Evolutionary conservation across 2,329 filamentous ascomycete species (phyloP), one percentile per base, ranked within the genome.

Genomic region (Alternaria metachromatica): DNA sequence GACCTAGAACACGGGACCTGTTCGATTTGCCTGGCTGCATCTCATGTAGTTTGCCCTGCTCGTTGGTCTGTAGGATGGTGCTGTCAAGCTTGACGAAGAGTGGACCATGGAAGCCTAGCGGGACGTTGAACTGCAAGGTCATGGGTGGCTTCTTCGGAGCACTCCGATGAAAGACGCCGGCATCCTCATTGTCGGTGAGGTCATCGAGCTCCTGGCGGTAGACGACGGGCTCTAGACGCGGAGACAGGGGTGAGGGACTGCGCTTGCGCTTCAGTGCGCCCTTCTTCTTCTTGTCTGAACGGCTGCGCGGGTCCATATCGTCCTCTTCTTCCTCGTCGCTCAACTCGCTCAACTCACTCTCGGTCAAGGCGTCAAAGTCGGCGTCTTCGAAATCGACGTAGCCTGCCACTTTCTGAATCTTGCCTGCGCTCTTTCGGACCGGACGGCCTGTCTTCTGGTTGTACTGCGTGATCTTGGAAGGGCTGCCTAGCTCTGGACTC

Each of bases 101-200:
- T 5, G 82, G 82, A n/a, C 82, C 82, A 69, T 80, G 74, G 65
- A 82, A 83, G 11, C 82, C 82, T 3, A 78, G 67, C 9, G 82
- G 82, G 7, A 84, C 76, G 62, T 84, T 82, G 75, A 85, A 78
- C n/a, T 81, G 82, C 25, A 85, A 69, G 28, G 78, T 76, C 41
- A 83, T 69, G 0, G 80, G 74, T 13, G 72, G 48, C 44, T 66
- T 64, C 57, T 71, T 70, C 5, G 58, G 50, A 15, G 60, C 63
- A 20, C 60, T 66, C 28, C 63, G 66, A 48, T 68, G 69, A 9
- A 62, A 67, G 20, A 63, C 60, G 4, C 65, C 63, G 18, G 61
- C 63, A n/a, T 58, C 60, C 48, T 80, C 76, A 10, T 72, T 66
- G 18, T 79, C 78, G 5, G 74, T 76, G 18, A 70, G 54, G 15